Evolutionary conservation across 495 filamentous ascomycete genomes (phyloP), one percentile per base, ranked within the genome.

Genomic region (Tuber melanosporum): DNA sequence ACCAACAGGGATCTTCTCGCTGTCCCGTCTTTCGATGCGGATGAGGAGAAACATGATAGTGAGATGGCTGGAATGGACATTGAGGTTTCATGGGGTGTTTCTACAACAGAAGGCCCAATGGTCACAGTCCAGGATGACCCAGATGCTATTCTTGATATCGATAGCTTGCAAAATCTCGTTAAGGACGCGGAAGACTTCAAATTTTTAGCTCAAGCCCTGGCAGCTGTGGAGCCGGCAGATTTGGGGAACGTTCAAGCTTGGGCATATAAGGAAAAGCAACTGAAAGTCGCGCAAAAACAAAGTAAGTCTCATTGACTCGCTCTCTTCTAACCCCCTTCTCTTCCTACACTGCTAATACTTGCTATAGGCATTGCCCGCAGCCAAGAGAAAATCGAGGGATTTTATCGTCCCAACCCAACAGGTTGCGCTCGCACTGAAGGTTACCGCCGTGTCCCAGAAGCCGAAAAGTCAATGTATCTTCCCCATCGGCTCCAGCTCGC

Each of bases 401-500:
- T 98, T 81, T 97, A 97, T 83, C 92, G 97, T 26, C 89, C 92
- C 1, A 99, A 98, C 76, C 73, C 85, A 0, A 92, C 92, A 42
- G 95, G 95, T 46, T 91, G 89, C 81, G 95, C 95, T 57, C 89
- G 95, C 75, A 98, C 95, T 0, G 94, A 98, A 87, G 94, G 94
- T 32, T 90, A 92, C 72, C 95, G 94, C 85, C 95, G 93, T 85
- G 98, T 99, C 66, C 88, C 95, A 70, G 94, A 99, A 82, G 91
- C 93, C 0, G 96, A 98, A 83, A 99, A 99, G 85, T 97, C 94
- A 45, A 96, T 96, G 84, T 99, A 99, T 80, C 89, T 99, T 3
- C 95, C 96, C 12, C 95, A 99, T 87, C 94, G 96, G 73, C 93
- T 99, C 85, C 95, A 94, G 79, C 93, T 99, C 71, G 90, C 90